A percentile compares a stretch with the other conserved stretches of the same genome.
Conservation (phyloP, 768 basidiomycete genomes). For the Tulasnella calospora region DNA sequence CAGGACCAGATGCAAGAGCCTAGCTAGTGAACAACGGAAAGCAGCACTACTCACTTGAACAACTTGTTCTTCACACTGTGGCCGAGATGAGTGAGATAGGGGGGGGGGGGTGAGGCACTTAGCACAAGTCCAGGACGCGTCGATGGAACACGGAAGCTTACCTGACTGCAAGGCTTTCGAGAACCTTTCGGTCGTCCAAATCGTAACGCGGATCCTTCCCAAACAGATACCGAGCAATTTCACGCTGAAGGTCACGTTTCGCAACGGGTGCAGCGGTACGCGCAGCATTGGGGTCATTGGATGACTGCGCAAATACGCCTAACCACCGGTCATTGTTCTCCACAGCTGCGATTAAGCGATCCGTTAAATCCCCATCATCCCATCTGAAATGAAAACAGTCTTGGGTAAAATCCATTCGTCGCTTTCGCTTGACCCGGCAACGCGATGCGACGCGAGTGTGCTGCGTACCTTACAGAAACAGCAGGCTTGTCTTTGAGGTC, state of each 20-base stretch:
- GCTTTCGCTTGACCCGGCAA: too few relatives aligned
- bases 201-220: conserved; percentile 28
- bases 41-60: conserved; percentile 28
- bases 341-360: conserved; percentile 28
- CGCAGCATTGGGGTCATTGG: conserved; percentile 19
- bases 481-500: conserved; percentile 29
- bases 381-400: conserved; percentile 22
- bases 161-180: conserved; percentile 29
- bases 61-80: conserved; percentile 30
- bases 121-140: not conserved
- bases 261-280: conserved; percentile 27
- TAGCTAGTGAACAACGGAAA: not conserved
- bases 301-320: conserved; percentile 28
- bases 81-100: not conserved
- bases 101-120: not conserved
- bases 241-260: conserved; percentile 30
- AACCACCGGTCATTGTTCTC: conserved; percentile 29
- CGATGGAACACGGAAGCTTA: not conserved
- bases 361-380: conserved; percentile 31
- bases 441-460: too few relatives aligned
- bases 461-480: conserved; percentile 28
- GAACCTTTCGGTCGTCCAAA: conserved; percentile 25
- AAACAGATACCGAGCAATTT: conserved; percentile 30
- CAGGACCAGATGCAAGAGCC: conserved; percentile 6
- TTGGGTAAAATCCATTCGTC: not conserved